Evolutionary conservation across 345 rosid genomes (phyloP).

Genomic region (Kandelia obovata): DNA sequence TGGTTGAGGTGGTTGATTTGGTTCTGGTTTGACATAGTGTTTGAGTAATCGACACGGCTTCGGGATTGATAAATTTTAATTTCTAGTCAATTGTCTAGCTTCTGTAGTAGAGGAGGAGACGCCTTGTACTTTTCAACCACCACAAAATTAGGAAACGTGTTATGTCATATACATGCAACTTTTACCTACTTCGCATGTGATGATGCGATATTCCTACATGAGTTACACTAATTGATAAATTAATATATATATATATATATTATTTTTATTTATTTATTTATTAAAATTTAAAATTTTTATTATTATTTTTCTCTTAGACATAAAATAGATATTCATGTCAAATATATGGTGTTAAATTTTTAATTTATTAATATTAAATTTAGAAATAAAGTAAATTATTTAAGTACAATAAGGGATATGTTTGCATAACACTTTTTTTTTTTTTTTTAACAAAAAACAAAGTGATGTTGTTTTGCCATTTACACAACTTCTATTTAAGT

Average conservation of each 20-base stretch:
- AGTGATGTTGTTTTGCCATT: background rate
- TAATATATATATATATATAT: no score
- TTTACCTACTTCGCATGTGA: background rate
- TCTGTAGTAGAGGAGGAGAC: background rate
- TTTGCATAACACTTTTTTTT: no score
- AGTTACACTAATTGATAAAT: no score
- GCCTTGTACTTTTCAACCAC: slow-evolving; percentile 9
- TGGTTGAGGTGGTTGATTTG: slow-evolving; percentile 6
- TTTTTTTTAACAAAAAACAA: no score
- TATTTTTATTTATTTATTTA: no score
- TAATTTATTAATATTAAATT: background rate
- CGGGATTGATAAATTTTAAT: slow-evolving; percentile 14
- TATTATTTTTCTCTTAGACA: background rate
- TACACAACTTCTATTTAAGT: background rate
- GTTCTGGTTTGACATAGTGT: slow-evolving; percentile 16
- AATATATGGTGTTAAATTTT: background rate
- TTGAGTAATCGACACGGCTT: slow-evolving; percentile 29
- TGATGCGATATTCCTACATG: background rate
- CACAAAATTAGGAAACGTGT: slow-evolving; percentile 17
- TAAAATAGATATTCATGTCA: background rate
- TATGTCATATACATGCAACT: background rate
- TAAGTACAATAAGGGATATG: no score
- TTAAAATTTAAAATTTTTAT: no score
- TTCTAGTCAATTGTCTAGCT: background rate
- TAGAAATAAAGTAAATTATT: no score